A percentile compares a stretch with the other conserved stretches of the same genome.
Conservation (phyloP, 129 eudicot species). For the Chrysanthemum makinoi region DNA sequence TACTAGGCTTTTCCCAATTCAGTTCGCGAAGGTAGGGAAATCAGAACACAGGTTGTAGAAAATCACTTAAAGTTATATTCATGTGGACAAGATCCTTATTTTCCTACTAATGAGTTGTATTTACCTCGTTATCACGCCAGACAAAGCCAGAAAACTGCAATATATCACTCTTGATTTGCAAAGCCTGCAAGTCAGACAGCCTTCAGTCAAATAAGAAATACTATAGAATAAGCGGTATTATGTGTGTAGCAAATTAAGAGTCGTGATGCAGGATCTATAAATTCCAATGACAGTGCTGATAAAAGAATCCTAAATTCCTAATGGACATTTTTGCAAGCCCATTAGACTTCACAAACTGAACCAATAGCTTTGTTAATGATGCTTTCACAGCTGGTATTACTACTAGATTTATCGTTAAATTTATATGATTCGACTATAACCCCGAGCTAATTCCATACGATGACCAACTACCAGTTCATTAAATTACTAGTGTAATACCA, state of each 20-base stretch:
- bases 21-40: not conserved
- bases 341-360: not conserved
- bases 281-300: not conserved
- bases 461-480: not conserved
- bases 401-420: not conserved
- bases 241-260: slow-evolving; percentile 5
- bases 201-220: slow-evolving; percentile 7
- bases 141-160: slow-evolving; percentile 91
- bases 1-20: slow-evolving; percentile 1
- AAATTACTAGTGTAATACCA: not conserved
- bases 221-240: not conserved
- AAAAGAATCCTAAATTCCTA: slow-evolving; percentile 13
- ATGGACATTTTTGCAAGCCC: not conserved
- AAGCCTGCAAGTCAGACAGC: slow-evolving; percentile 60
- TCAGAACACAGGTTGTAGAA: not conserved
- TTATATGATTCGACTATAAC: not conserved
- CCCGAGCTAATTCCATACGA: not conserved
- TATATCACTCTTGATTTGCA: slow-evolving; percentile 63
- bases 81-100: slow-evolving; percentile 1
- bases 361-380: slow-evolving; percentile 2
- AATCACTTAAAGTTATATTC: slow-evolving; percentile 9
- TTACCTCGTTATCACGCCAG: slow-evolving; percentile 83
- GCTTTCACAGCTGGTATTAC: not conserved
- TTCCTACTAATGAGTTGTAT: not conserved
- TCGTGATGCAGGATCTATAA: slow-evolving; percentile 8